Evolutionary conservation across 208 protist genomes (phyloP).

Genomic region (Crithidia fasciculata): DNA sequence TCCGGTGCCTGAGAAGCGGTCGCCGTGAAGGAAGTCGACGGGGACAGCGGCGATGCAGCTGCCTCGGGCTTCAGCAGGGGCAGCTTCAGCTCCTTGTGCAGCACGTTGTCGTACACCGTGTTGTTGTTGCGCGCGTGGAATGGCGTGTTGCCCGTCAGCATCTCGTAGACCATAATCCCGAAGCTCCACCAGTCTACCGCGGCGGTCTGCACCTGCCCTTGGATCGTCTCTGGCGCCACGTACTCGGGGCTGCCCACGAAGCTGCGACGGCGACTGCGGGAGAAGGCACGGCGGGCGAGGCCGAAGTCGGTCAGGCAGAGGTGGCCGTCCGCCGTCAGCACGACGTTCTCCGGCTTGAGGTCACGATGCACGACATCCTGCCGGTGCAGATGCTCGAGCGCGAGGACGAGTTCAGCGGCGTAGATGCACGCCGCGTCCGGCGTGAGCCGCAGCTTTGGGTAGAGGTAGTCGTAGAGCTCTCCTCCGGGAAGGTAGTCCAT

Average conservation of each 20-base stretch:
- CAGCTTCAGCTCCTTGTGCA: conserved; percentile 57
- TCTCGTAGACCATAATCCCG: conserved; percentile 96
- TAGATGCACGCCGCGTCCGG: conserved; percentile 79
- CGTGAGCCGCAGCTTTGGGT: conserved; percentile 60
- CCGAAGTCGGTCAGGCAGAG: conserved; percentile 90
- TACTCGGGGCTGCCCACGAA: conserved; percentile 93
- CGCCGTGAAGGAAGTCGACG: background rate
- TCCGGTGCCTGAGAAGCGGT: background rate
- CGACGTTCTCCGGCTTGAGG: conserved; percentile 92
- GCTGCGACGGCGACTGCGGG: conserved; percentile 62
- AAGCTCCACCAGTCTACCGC: conserved; percentile 97
- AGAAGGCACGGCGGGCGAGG: conserved; percentile 80
- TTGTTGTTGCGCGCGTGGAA: conserved; percentile 92
- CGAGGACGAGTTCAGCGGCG: conserved; percentile 90
- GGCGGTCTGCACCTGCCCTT: conserved; percentile 87
- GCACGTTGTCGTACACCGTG: conserved; percentile 80
- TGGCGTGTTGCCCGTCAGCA: conserved; percentile 90
- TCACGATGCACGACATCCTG: conserved; percentile 89
- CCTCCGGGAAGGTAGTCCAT: conserved; percentile 95
- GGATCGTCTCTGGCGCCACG: conserved; percentile 92
- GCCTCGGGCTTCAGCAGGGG: conserved; percentile 18
- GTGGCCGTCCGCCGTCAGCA: conserved; percentile 85
- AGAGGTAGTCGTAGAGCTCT: conserved; percentile 94
- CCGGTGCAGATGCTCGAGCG: conserved; percentile 88
- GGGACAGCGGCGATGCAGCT: background rate